phyloP scores from a whole-genome alignment of 2,329 filamentous ascomycete species.

The Neofusicoccum laricinum region DNA sequence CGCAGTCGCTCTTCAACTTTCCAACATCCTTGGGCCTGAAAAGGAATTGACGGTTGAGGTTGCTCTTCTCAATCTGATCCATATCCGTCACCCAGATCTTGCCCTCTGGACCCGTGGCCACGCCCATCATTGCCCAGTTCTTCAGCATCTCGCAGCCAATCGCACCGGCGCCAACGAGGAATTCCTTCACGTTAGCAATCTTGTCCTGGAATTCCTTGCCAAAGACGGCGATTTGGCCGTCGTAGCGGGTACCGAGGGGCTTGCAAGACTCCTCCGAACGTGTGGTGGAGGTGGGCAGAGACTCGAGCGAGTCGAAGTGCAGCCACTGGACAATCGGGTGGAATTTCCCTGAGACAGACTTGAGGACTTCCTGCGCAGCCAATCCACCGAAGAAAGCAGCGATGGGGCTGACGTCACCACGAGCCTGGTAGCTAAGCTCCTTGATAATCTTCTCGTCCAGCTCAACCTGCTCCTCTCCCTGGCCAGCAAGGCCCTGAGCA shows the following conservation, averaged over 20 bases:
- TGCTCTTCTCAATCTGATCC: constrained; percentile 98
- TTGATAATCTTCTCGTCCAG: constrained; percentile 88
- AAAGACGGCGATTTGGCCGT: constrained; percentile 96
- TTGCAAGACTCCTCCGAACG: constrained; percentile 86
- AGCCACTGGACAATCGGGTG: constrained; percentile 93
- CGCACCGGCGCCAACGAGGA: constrained; percentile 92
- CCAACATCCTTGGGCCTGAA: constrained; percentile 94
- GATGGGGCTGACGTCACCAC: constrained; percentile 86
- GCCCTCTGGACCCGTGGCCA: constrained; percentile 83
- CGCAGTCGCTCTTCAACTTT: constrained; percentile 93
- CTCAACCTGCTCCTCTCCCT: constrained; percentile 69
- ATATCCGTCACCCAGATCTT: constrained; percentile 94
- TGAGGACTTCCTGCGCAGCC: constrained; percentile 89
- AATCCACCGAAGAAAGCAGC: constrained; percentile 94
- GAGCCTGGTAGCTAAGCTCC: constrained; percentile 92
- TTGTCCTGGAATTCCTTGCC: constrained; percentile 93
- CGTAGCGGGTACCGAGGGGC: constrained; percentile 81
- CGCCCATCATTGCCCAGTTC: constrained; percentile 99
- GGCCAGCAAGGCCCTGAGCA: constrained; percentile 68
- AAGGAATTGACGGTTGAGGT: constrained; percentile 93
- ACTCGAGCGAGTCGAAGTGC: constrained; percentile 98
- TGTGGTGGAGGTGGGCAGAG: constrained; percentile 70
- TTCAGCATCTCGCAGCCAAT: constrained; percentile 99
- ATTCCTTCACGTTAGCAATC: constrained; percentile 84
- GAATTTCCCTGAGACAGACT: constrained; percentile 97